Conservation (phyloP, 2,329 filamentous ascomycete species). For the Colletotrichum sp. region DNA sequence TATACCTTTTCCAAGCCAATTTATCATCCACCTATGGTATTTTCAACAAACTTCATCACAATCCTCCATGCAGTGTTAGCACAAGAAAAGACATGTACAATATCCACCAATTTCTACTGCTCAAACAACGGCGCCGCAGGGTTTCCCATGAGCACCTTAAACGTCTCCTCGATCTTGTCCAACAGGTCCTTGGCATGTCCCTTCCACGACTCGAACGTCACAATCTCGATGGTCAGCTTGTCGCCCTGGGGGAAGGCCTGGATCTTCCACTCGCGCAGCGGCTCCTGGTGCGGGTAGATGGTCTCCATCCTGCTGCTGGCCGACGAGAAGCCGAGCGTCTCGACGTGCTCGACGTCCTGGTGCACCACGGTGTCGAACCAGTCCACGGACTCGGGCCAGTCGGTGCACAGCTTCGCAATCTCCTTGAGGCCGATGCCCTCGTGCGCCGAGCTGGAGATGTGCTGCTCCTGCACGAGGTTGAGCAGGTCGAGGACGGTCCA, state of each 20-base stretch:
- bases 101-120: background rate
- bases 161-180: slow-evolving; percentile 49
- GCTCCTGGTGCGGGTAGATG: slow-evolving; percentile 62
- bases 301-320: slow-evolving; percentile 56
- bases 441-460: slow-evolving; percentile 59
- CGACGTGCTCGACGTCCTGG: slow-evolving; percentile 67
- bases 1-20: background rate
- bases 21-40: background rate
- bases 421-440: slow-evolving; percentile 61
- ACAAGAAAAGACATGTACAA: background rate
- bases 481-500: slow-evolving; percentile 61
- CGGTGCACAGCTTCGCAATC: slow-evolving; percentile 53
- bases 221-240: slow-evolving; percentile 60
- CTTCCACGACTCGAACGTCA: slow-evolving; percentile 63
- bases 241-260: slow-evolving; percentile 63
- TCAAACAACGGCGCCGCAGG: slow-evolving; percentile 36
- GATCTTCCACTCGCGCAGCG: slow-evolving; percentile 62
- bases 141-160: slow-evolving; percentile 43
- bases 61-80: background rate
- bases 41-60: background rate
- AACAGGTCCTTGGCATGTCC: slow-evolving; percentile 56
- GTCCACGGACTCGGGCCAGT: slow-evolving; percentile 43
- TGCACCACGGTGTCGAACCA: slow-evolving; percentile 65
- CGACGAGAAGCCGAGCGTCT: slow-evolving; percentile 49
- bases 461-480: slow-evolving; percentile 59